Percentiles rank a stretch among this genome's conserved stretches.
phyloP scores from a whole-genome alignment of 768 basidiomycete genomes.

The Lentinula aciculospora region DNA sequence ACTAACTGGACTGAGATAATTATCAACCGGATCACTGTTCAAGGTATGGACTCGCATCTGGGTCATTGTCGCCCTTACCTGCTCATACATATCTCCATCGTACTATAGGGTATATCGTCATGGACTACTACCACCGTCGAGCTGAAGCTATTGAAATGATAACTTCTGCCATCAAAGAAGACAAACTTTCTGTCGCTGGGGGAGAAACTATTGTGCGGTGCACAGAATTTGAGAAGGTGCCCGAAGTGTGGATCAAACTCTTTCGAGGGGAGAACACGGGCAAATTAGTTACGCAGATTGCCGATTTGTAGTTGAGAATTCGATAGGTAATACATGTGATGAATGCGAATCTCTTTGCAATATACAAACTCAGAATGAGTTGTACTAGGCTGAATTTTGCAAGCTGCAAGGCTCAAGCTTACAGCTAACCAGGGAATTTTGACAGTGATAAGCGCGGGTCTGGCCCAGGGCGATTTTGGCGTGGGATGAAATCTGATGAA shows the following conservation, averaged over 20 bases:
- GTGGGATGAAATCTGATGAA: background rate
- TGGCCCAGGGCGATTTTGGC: background rate
- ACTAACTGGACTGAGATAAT: background rate
- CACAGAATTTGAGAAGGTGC: background rate
- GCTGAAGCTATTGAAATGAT: background rate
- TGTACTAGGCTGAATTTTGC: no score
- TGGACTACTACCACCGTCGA: background rate
- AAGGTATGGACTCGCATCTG: background rate
- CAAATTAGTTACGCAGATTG: slow-evolving; percentile 1
- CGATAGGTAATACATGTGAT: background rate
- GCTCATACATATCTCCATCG: background rate
- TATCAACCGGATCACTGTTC: background rate
- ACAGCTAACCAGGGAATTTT: no score
- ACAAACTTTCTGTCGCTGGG: background rate
- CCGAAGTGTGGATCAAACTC: background rate
- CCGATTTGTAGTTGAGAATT: background rate
- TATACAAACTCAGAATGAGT: no score
- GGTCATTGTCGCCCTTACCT: background rate
- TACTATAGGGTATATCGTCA: background rate
- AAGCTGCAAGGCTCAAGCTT: no score
- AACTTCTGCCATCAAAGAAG: slow-evolving; percentile 1
- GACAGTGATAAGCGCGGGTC: background rate
- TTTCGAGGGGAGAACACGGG: slow-evolving; percentile 5
- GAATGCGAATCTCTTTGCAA: background rate
- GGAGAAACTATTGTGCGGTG: background rate